Percentiles rank a stretch among this genome's conserved stretches.
These are phyloP conservation scores for Hypocrella siamensis DNA, from an alignment of 2,329 filamentous ascomycete genomes.

Conservation along the genomic window DNA sequence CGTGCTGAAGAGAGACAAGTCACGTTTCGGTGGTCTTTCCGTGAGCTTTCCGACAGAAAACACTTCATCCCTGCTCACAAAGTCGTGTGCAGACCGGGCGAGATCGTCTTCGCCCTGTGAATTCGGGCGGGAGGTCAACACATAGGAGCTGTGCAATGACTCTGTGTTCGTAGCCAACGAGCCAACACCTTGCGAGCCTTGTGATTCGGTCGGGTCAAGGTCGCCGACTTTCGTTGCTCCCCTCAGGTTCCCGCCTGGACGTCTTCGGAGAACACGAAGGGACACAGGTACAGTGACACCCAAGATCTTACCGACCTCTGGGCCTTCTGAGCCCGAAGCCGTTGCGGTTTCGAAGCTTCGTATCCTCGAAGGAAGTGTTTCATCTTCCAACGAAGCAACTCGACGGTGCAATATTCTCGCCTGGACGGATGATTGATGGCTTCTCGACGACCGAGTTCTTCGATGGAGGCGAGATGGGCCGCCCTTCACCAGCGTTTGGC, in stretches of 20 bases:
- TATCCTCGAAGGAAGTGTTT: too few relatives aligned
- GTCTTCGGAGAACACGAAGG: conserved; percentile 50
- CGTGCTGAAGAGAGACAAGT: conserved; percentile 42
- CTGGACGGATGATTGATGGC: conserved; percentile 34
- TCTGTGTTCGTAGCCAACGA: conserved; percentile 46
- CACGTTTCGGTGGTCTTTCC: conserved; percentile 28
- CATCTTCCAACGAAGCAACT: too few relatives aligned
- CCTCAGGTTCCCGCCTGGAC: conserved; percentile 61
- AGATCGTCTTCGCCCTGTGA: conserved; percentile 11
- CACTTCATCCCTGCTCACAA: conserved; percentile 16
- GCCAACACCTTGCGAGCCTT: conserved; percentile 40
- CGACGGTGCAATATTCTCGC: conserved; percentile 35
- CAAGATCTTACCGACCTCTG: conserved; percentile 21
- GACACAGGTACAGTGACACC: conserved; percentile 28
- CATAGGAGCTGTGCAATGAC: conserved; percentile 41
- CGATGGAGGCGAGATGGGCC: conserved; percentile 20
- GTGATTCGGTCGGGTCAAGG: conserved; percentile 31
- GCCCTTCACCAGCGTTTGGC: conserved; percentile 12
- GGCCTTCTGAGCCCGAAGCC: conserved; percentile 34
- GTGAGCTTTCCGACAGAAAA: conserved; percentile 46
- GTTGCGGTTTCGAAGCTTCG: conserved; percentile 50
- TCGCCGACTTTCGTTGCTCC: conserved; percentile 52
- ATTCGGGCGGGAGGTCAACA: conserved; percentile 23
- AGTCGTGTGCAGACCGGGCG: conserved; percentile 6
- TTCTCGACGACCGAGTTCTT: conserved; percentile 31